Conservation (phyloP, 1,284 basidiomycete species). For the Puccinia coronata region DNA sequence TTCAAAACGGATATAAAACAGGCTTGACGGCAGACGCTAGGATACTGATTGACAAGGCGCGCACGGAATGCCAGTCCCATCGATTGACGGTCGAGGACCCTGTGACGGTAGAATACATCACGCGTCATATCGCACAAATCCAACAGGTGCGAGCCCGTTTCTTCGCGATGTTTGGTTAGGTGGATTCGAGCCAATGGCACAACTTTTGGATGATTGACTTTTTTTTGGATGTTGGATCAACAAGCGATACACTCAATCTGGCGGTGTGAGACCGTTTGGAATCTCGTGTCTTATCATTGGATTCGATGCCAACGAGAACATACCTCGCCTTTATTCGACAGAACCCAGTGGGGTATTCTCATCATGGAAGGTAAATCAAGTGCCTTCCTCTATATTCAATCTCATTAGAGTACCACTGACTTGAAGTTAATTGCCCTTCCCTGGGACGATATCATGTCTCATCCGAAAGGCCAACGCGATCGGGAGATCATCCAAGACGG, state of each 20-base stretch:
- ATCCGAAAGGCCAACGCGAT: conserved; percentile 83
- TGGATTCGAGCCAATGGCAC: neutral
- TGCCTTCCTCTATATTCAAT: neutral
- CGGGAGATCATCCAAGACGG: conserved; percentile 95
- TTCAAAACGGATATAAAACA: conserved; percentile 58
- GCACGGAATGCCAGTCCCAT: conserved; percentile 96
- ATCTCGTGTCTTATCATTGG: conserved; percentile 96
- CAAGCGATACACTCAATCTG: conserved; percentile 95
- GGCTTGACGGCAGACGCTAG: conserved; percentile 96
- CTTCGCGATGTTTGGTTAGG: neutral
- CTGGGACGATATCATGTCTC: neutral
- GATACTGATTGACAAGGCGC: conserved; percentile 95
- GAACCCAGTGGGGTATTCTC: conserved; percentile 98
- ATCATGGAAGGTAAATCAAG: conserved; percentile 83
- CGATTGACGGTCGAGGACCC: conserved; percentile 97
- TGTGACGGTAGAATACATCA: conserved; percentile 97
- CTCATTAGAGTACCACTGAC: neutral
- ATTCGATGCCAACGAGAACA: conserved; percentile 87
- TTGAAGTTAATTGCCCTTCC: neutral
- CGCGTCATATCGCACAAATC: conserved; percentile 93
- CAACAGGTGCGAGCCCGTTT: conserved; percentile 71
- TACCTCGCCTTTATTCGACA: conserved; percentile 89
- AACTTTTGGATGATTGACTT: neutral
- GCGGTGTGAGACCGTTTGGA: conserved; percentile 96
- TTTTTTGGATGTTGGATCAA: neutral